Conservation (phyloP, 345 rosid genomes). For the Atalantia buxifolia region DNA sequence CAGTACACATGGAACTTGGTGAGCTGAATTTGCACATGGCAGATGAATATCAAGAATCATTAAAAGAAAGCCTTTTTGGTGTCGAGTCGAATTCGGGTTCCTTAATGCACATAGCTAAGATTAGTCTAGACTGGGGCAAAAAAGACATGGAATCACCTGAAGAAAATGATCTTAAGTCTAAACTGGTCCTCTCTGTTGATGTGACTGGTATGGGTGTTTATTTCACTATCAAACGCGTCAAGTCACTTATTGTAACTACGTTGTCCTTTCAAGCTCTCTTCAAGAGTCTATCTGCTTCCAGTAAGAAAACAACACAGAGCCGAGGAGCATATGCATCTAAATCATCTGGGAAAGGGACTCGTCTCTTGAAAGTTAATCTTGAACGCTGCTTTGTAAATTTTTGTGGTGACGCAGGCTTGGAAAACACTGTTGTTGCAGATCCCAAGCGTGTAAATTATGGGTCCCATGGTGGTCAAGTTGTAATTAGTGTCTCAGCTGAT, state of each 20-base stretch:
- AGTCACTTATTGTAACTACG: conserved; percentile 67
- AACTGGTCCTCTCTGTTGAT: conserved; percentile 75
- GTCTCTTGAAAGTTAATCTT: conserved; percentile 67
- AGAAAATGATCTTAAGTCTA: conserved; percentile 53
- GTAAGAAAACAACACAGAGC: conserved; percentile 46
- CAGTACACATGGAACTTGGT: conserved; percentile 91
- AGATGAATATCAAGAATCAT: conserved; percentile 92
- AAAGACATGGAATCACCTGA: conserved; percentile 67
- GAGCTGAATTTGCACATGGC: conserved; percentile 90
- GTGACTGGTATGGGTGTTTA: conserved; percentile 82
- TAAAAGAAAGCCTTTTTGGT: conserved; percentile 74
- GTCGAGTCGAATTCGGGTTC: conserved; percentile 95
- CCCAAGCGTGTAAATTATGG: conserved; percentile 98
- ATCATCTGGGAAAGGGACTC: conserved; percentile 78
- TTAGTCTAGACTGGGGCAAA: conserved; percentile 91
- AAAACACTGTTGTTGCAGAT: conserved; percentile 61
- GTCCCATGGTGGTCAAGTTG: conserved; percentile 88
- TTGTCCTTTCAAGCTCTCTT: conserved; percentile 68
- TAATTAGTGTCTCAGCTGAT: conserved; percentile 64
- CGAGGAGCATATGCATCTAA: conserved; percentile 50
- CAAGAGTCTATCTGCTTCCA: conserved; percentile 53
- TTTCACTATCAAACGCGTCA: conserved; percentile 69
- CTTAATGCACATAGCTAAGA: conserved; percentile 78
- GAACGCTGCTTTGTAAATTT: conserved; percentile 79
- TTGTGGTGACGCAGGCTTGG: conserved; percentile 66